Percentiles rank a stretch among this genome's conserved stretches.
These are phyloP conservation scores for Arthroderma sp. DNA, from an alignment of 2,329 filamentous ascomycete genomes.

Conservation along the genomic window DNA sequence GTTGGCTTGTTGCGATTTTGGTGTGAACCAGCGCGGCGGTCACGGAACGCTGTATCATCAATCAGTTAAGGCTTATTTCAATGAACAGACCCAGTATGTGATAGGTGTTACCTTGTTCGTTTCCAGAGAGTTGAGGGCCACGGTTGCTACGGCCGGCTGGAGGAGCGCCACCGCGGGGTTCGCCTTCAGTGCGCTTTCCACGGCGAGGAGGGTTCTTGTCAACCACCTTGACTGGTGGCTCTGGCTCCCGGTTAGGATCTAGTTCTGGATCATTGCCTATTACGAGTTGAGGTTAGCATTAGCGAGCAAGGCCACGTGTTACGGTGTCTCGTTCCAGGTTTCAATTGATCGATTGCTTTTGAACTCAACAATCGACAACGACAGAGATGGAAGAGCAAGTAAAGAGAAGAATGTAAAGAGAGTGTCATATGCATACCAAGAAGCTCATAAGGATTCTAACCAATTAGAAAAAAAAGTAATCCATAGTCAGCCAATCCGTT, in stretches of 20 bases:
- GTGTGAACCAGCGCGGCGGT: slow-evolving; percentile 66
- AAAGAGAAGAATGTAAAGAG: slow-evolving; percentile 16
- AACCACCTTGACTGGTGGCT: slow-evolving; percentile 73
- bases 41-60: slow-evolving; percentile 59
- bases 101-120: slow-evolving; percentile 65
- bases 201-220: slow-evolving; percentile 68
- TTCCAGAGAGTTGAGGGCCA: slow-evolving; percentile 50
- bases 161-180: slow-evolving; percentile 21
- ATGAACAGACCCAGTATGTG: background rate
- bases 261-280: slow-evolving; percentile 57
- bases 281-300: slow-evolving; percentile 1
- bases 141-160: slow-evolving; percentile 20
- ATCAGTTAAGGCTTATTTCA: too few relatives aligned
- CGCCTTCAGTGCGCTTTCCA: slow-evolving; percentile 69
- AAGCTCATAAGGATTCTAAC: slow-evolving; percentile 90
- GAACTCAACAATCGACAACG: background rate
- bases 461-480: slow-evolving; percentile 10
- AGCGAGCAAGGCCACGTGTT: slow-evolving; percentile 11
- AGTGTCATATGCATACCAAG: slow-evolving; percentile 56
- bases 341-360: too few relatives aligned
- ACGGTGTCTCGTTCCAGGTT: slow-evolving; percentile 1
- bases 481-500: slow-evolving; percentile 13
- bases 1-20: slow-evolving; percentile 71
- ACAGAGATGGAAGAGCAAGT: slow-evolving; percentile 4
- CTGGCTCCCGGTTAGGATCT: slow-evolving; percentile 59